Percentiles rank a stretch among this genome's conserved stretches.
Conservation (phyloP, 768 basidiomycete genomes). For the Cystobasidium tubakii region DNA sequence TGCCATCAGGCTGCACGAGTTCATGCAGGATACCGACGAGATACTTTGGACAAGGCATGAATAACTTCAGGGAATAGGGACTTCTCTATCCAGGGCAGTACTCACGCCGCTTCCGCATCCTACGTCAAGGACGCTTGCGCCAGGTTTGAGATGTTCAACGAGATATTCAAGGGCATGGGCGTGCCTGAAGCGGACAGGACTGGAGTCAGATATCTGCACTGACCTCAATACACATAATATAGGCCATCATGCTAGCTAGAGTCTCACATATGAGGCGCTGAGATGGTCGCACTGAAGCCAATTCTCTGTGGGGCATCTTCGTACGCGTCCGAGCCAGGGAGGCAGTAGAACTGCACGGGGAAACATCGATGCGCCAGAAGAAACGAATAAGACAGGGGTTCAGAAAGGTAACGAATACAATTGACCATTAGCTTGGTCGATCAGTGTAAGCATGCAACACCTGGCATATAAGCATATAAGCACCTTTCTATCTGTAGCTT, state of each 20-base stretch:
- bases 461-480: not conserved
- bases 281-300: conserved; percentile 76
- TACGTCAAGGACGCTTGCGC: conserved; percentile 67
- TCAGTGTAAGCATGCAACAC: too few relatives aligned
- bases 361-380: not conserved
- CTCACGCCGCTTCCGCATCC: conserved; percentile 40
- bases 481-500: conserved; percentile 33
- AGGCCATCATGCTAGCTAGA: too few relatives aligned
- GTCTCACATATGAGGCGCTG: conserved; percentile 82
- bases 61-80: too few relatives aligned
- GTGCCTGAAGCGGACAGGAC: conserved; percentile 59
- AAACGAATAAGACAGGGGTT: not conserved
- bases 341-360: conserved; percentile 17
- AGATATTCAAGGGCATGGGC: conserved; percentile 78
- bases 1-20: conserved; percentile 54
- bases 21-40: conserved; percentile 73
- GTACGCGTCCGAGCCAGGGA: conserved; percentile 56
- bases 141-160: conserved; percentile 64
- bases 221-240: too few relatives aligned
- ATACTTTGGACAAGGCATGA: conserved; percentile 77
- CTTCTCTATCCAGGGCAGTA: too few relatives aligned
- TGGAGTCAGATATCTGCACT: too few relatives aligned
- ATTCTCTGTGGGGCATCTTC: conserved; percentile 69
- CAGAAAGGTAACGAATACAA: too few relatives aligned
- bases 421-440: too few relatives aligned